Base-by-base conservation (phyloP, 495 filamentous ascomycete species). In the Filosporella fistucella region DNA sequence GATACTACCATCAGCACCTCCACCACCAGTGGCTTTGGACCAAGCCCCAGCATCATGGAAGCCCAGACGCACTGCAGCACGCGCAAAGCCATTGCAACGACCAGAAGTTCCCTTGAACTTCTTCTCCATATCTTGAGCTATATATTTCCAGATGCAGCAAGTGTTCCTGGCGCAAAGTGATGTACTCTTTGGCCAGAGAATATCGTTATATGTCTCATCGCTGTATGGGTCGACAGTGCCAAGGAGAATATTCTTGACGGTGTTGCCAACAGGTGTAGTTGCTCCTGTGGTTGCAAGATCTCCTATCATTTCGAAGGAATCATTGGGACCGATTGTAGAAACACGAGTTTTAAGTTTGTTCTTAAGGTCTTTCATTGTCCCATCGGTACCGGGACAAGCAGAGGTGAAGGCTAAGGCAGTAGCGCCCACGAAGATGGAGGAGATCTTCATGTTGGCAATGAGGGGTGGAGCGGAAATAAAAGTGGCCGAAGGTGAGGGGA, bases 101-200 rank as follows among this genome's bases (percentile, higher is more conserved):
- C 64, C 62, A 3, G 44, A 23, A 2, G n/a, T 29, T 16, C 50
- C 58, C 3, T 39, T 37, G 54, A 68, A 66, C 23, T 49, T 23
- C 5, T 23, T 18, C 29, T 45, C 44, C 60, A 74, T 61, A 21
- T 68, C 64, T 30, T 63, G 37, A 36, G 60, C 61, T 35, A 74
- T 59, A 34, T 65, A 57, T 49, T 58, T 62, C 68, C 68, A 72
- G 41, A 71, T 51, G 47, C 68, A 74, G 56, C 68, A 66, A 4
- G 62, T 55, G 42, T 68, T 64, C 8, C 9, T 7, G 6, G 17
- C 10, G 40, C 11, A 32, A 16, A 45, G 23, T 10, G 23, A 28
- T 3, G 39, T 13, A n/a, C 39, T 12, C 23, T 42, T 42, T 20
- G 39, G 39, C 39, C 23, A 42, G 20, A 42, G 39, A 16, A 42